Evolutionary conservation across 441 rosid genomes (phyloP).

Genomic region (Pelargonium citronellum): DNA sequence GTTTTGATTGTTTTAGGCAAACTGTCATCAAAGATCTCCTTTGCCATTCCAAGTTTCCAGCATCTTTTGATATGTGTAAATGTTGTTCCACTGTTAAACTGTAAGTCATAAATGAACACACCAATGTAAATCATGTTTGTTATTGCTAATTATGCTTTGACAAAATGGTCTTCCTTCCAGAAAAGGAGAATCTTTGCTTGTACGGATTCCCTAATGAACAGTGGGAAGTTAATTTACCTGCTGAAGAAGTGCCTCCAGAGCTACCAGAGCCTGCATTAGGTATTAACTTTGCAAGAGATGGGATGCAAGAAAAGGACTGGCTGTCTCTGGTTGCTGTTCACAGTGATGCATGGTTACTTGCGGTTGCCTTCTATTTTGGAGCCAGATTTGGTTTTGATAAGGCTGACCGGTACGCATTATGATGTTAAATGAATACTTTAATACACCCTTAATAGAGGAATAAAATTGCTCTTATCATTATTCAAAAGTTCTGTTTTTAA

Average conservation of each 20-base stretch:
- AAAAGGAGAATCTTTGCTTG: slow-evolving; percentile 82
- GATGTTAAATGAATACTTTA: too few species aligned
- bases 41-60: too few species aligned
- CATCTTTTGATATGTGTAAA: too few species aligned
- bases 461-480: too few species aligned
- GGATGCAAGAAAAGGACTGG: slow-evolving; percentile 96
- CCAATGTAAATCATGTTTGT: too few species aligned
- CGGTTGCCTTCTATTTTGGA: slow-evolving; percentile 86
- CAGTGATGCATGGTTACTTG: slow-evolving; percentile 94
- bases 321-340: slow-evolving; percentile 22
- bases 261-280: slow-evolving; percentile 96
- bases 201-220: slow-evolving; percentile 84
- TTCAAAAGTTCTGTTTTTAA: too few species aligned
- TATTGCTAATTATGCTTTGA: too few species aligned
- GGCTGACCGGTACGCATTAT: slow-evolving; percentile 62
- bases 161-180: slow-evolving; percentile 29
- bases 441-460: too few species aligned
- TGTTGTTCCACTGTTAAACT: too few species aligned
- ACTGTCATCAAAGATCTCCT: too few species aligned
- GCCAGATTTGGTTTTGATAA: slow-evolving; percentile 84
- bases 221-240: slow-evolving; percentile 96
- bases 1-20: too few species aligned
- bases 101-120: too few species aligned
- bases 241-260: slow-evolving; percentile 27
- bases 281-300: slow-evolving; percentile 92